phyloP scores from a whole-genome alignment of 306 rosid species.

The Gillenia trifoliata region DNA sequence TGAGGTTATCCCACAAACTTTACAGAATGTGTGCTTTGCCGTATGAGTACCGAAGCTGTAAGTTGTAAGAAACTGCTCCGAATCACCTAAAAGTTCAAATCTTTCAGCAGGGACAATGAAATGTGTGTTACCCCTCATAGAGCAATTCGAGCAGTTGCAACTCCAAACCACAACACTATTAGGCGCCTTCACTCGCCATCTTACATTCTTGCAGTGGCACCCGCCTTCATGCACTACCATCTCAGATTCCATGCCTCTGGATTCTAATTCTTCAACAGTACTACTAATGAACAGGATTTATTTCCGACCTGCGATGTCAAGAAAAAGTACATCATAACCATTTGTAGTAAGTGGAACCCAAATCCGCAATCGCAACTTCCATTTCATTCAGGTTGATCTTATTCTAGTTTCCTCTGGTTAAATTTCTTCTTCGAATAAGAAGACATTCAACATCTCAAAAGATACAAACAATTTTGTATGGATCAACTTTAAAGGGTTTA shows the following conservation, averaged over 20 bases:
- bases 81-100: conserved; percentile 64
- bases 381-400: neutral
- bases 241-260: conserved; percentile 49
- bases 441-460: neutral
- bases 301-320: conserved; percentile 6
- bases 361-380: neutral
- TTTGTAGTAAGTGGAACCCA: neutral
- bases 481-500: neutral
- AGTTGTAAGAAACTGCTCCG: conserved; percentile 56
- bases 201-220: conserved; percentile 80
- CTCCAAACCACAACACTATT: conserved; percentile 63
- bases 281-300: neutral
- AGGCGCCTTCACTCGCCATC: conserved; percentile 66
- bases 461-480: neutral
- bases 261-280: conserved; percentile 7
- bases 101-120: conserved; percentile 53
- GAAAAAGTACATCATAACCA: neutral
- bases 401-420: neutral
- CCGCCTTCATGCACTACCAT: conserved; percentile 65
- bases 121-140: conserved; percentile 62
- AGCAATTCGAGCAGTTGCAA: conserved; percentile 78
- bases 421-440: neutral
- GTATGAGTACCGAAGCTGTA: conserved; percentile 75
- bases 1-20: conserved; percentile 81
- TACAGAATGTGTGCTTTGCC: conserved; percentile 84